phyloP scores from a whole-genome alignment of 2,329 filamentous ascomycete species.

The Exophiala spinifera region DNA sequence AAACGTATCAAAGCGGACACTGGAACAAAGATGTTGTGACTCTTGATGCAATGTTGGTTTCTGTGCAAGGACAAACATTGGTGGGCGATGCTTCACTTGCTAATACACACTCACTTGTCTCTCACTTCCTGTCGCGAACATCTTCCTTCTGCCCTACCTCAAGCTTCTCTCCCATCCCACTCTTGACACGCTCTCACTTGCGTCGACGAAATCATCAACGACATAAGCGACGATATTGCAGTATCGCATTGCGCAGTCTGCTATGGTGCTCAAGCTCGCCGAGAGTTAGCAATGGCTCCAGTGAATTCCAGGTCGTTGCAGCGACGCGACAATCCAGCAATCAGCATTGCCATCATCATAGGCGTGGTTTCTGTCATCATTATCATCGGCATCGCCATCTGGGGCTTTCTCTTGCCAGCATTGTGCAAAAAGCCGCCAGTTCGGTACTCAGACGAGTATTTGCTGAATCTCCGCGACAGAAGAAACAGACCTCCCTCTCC shows the following conservation, averaged over 20 bases:
- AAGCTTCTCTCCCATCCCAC: no score
- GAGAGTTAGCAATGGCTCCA: slow-evolving; percentile 6
- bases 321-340: slow-evolving; percentile 8
- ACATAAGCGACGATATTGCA: background rate
- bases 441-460: background rate
- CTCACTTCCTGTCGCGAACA: background rate
- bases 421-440: slow-evolving; percentile 16
- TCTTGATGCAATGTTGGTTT: background rate
- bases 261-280: background rate
- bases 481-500: slow-evolving; percentile 14
- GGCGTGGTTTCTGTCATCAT: slow-evolving; percentile 19
- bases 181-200: no score
- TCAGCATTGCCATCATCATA: slow-evolving; percentile 21
- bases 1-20: no score
- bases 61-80: background rate
- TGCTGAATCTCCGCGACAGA: background rate
- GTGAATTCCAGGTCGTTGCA: slow-evolving; percentile 7
- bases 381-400: slow-evolving; percentile 19
- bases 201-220: background rate
- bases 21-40: background rate
- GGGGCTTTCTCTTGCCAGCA: slow-evolving; percentile 22
- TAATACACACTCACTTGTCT: background rate
- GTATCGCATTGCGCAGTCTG: background rate
- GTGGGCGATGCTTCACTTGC: background rate
- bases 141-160: no score